These are phyloP conservation scores for Anthoceros angustus DNA, from an alignment of 225 moss, liverwort and hornwort species.

Conservation along the genomic window DNA sequence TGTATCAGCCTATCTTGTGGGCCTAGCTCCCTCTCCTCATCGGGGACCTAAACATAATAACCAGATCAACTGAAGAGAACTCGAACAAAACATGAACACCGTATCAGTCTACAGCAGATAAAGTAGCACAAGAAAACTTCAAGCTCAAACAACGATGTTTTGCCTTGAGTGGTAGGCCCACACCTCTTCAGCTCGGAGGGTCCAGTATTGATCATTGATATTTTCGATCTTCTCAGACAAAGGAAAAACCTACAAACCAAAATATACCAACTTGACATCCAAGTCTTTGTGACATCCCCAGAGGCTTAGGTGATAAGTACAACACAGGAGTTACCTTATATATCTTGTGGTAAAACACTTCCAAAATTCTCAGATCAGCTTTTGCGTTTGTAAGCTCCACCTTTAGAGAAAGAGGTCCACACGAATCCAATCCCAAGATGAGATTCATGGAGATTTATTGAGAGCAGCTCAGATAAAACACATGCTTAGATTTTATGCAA, in stretches of 20 bases:
- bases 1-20: slow-evolving; percentile 90
- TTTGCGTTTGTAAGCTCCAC: slow-evolving; percentile 49
- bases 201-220: slow-evolving; percentile 99
- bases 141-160: too few relatives aligned
- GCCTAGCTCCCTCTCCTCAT: slow-evolving; percentile 89
- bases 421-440: too few relatives aligned
- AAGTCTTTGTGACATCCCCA: neutral
- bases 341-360: slow-evolving; percentile 66
- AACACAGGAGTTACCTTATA: slow-evolving; percentile 30
- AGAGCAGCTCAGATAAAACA: too few relatives aligned
- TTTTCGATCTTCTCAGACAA: slow-evolving; percentile 96
- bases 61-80: neutral
- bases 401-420: slow-evolving; percentile 19
- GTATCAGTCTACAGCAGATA: neutral
- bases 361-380: slow-evolving; percentile 58
- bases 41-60: slow-evolving; percentile 51
- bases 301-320: neutral
- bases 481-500: too few relatives aligned
- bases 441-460: too few relatives aligned
- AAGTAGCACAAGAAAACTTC: too few relatives aligned
- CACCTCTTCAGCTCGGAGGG: slow-evolving; percentile 94
- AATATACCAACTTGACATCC: too few relatives aligned
- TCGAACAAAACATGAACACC: neutral
- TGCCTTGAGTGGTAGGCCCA: too few relatives aligned
- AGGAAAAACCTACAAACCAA: slow-evolving; percentile 65